Conservation (phyloP, 2,329 filamentous ascomycete genomes). For the Thelonectria blattea region DNA sequence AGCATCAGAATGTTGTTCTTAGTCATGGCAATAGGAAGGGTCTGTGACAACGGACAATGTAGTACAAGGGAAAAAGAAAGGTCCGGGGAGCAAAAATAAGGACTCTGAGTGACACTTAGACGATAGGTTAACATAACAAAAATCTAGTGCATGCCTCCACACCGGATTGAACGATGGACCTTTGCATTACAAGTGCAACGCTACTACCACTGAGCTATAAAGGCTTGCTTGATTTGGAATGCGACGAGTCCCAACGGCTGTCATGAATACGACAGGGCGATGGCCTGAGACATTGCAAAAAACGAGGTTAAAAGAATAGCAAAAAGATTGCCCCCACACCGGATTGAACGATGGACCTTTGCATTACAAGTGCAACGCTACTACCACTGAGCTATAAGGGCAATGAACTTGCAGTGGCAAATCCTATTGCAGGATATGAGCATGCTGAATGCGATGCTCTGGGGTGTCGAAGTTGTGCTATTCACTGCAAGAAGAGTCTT, state of each 20-base stretch:
- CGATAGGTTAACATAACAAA: not conserved
- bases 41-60: too few species aligned
- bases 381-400: not conserved
- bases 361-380: not conserved
- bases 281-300: too few species aligned
- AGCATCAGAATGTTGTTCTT: too few species aligned
- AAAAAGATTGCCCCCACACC: not conserved
- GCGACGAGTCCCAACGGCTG: not conserved
- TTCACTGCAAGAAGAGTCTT: too few species aligned
- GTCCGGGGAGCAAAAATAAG: too few species aligned
- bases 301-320: not conserved
- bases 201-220: not conserved
- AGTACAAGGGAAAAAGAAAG: too few species aligned
- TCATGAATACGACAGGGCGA: too few species aligned
- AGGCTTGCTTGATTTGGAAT: not conserved
- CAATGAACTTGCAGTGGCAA: not conserved
- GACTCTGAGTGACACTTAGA: too few species aligned
- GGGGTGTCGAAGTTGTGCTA: too few species aligned
- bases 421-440: not conserved
- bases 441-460: not conserved
- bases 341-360: not conserved
- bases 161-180: not conserved
- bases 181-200: not conserved
- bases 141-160: not conserved
- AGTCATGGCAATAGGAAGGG: too few species aligned